Conservation (phyloP, 345 rosid genomes). For the Euphorbia pulcherrima region DNA sequence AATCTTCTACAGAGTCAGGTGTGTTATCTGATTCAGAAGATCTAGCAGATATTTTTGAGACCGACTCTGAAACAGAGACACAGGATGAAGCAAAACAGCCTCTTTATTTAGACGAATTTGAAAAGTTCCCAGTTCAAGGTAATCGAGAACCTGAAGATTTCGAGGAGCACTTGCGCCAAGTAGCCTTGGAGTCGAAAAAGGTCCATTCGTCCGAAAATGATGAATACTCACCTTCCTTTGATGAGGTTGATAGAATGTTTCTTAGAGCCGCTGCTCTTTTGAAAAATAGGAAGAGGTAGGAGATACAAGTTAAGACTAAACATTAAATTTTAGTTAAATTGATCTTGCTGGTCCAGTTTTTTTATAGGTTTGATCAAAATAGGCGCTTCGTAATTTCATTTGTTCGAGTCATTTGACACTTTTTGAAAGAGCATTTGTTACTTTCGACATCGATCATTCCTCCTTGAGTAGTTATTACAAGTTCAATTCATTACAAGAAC, state of each 20-base stretch:
- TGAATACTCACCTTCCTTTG: constrained; percentile 48
- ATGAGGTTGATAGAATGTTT: constrained; percentile 81
- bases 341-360: not conserved
- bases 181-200: constrained; percentile 29
- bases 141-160: constrained; percentile 46
- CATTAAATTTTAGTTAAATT: not conserved
- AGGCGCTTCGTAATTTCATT: no score
- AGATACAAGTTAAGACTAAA: not conserved
- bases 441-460: no score
- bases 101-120: constrained; percentile 66
- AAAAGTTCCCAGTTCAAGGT: constrained; percentile 52
- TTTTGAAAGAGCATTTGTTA: no score
- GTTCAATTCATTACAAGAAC: no score
- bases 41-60: constrained; percentile 81
- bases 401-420: no score
- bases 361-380: no score
- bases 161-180: constrained; percentile 45
- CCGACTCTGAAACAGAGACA: constrained; percentile 57
- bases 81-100: constrained; percentile 43
- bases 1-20: constrained; percentile 32
- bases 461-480: no score
- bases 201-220: constrained; percentile 26
- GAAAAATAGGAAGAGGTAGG: constrained; percentile 51
- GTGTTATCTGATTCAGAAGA: constrained; percentile 63
- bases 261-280: constrained; percentile 72